These are phyloP conservation scores for Stagonosporopsis rhizophila DNA, from an alignment of 2,329 filamentous ascomycete genomes.

Conservation along the genomic window DNA sequence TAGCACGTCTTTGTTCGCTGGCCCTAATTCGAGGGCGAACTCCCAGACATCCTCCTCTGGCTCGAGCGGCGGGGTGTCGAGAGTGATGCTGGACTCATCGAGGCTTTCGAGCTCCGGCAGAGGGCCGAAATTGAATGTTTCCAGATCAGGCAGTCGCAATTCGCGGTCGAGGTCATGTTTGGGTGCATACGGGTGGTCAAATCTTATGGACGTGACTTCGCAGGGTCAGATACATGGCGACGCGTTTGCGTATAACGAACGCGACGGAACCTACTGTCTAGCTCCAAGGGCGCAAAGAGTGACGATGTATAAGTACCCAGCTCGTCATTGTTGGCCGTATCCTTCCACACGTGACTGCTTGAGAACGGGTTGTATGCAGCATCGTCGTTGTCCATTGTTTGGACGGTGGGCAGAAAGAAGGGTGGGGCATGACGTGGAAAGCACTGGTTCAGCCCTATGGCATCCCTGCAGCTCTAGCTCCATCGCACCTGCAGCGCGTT, in stretches of 20 bases:
- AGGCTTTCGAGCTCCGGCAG: slow-evolving; percentile 45
- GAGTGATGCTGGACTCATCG: slow-evolving; percentile 41
- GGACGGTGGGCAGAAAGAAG: slow-evolving; percentile 13
- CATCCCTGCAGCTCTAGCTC: slow-evolving; percentile 25
- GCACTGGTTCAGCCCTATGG: slow-evolving; percentile 38
- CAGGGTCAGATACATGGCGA: slow-evolving; percentile 29
- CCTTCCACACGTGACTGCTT: slow-evolving; percentile 67
- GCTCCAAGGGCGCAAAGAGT: slow-evolving; percentile 44
- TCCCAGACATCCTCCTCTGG: slow-evolving; percentile 52
- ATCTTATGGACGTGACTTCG: slow-evolving; percentile 45
- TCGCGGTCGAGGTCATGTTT: slow-evolving; percentile 44
- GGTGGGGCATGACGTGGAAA: slow-evolving; percentile 43
- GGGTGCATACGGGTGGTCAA: slow-evolving; percentile 52
- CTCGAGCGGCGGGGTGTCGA: slow-evolving; percentile 33
- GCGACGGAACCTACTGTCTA: slow-evolving; percentile 46
- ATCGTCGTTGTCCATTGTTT: slow-evolving; percentile 42
- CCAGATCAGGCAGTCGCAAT: slow-evolving; percentile 48
- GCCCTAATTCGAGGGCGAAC: slow-evolving; percentile 42
- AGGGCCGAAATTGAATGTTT: slow-evolving; percentile 50
- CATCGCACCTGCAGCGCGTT: slow-evolving; percentile 21
- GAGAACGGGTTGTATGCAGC: slow-evolving; percentile 65
- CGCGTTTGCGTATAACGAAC: slow-evolving; percentile 31
- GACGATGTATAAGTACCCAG: slow-evolving; percentile 31
- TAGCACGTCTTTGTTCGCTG: slow-evolving; percentile 36
- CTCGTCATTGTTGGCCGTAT: slow-evolving; percentile 56